Conservation (phyloP, 2,329 filamentous ascomycete species). For the Trichocomaceae sp. region DNA sequence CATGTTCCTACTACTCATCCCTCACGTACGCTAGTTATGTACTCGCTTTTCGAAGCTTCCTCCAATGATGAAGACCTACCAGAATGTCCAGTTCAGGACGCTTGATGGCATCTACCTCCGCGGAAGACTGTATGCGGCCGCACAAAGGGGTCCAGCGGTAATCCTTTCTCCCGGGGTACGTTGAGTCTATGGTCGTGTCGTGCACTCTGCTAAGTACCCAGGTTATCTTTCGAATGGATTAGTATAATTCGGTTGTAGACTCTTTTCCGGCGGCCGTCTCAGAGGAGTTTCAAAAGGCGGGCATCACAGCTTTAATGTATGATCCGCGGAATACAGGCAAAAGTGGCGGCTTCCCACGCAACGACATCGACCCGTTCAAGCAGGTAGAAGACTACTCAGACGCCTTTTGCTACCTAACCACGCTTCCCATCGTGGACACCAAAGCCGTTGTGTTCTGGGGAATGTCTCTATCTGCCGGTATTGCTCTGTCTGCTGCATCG, state of each 20-base stretch:
- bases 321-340: conserved; percentile 28
- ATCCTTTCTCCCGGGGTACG: conserved; percentile 19
- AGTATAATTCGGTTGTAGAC: conserved; percentile 30
- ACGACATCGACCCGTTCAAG: conserved; percentile 27
- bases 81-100: conserved; percentile 37
- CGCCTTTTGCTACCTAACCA: conserved; percentile 29
- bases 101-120: conserved; percentile 36
- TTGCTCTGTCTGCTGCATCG: conserved; percentile 24
- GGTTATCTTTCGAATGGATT: neutral
- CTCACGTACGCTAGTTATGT: neutral
- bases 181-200: neutral
- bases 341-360: conserved; percentile 30
- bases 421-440: conserved; percentile 24
- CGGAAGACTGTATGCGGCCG: conserved; percentile 33
- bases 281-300: conserved; percentile 18
- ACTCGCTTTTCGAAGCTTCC: too few relatives aligned
- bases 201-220: neutral
- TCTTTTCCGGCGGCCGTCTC: conserved; percentile 17
- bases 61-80: conserved; percentile 6
- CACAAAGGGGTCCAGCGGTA: conserved; percentile 15
- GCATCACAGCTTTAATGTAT: conserved; percentile 26
- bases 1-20: neutral
- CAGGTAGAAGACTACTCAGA: conserved; percentile 33
- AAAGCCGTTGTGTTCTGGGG: conserved; percentile 33
- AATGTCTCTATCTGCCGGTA: conserved; percentile 25